phyloP scores from a whole-genome alignment of 2,329 filamentous ascomycete species.

The Tolypocladium album region DNA sequence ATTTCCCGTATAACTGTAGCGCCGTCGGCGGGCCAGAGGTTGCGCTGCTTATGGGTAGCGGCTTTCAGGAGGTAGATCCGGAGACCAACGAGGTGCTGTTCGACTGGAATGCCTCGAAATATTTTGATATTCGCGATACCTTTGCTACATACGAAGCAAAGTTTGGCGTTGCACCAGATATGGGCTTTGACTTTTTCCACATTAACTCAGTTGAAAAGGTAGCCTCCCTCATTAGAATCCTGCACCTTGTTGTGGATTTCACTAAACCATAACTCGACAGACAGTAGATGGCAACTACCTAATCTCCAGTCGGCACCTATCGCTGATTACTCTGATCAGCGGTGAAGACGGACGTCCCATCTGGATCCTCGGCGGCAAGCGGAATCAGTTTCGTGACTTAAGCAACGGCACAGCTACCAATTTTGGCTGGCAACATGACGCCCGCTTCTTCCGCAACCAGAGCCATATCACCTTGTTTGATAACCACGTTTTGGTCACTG shows the following conservation, averaged over 20 bases:
- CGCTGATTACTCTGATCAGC: neutral
- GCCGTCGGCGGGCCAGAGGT: conserved; percentile 18
- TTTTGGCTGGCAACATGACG: conserved; percentile 29
- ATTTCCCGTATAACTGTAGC: conserved; percentile 17
- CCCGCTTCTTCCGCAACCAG: conserved; percentile 17
- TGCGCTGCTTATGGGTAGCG: conserved; percentile 20
- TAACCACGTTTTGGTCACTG: conserved; percentile 23
- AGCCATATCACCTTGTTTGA: conserved; percentile 25
- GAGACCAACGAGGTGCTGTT: conserved; percentile 25
- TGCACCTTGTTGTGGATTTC: neutral
- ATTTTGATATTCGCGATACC: conserved; percentile 15
- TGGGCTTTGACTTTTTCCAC: conserved; percentile 26
- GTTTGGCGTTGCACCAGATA: conserved; percentile 17
- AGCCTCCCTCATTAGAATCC: conserved; percentile 7
- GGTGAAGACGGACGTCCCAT: conserved; percentile 4
- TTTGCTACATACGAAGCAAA: conserved; percentile 14
- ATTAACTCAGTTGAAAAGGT: conserved; percentile 25
- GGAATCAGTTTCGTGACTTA: conserved; percentile 23
- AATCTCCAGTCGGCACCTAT: neutral
- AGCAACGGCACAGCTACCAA: conserved; percentile 21
- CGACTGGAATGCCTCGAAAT: conserved; percentile 23
- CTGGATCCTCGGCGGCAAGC: conserved; percentile 24
- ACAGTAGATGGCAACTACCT: neutral
- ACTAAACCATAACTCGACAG: neutral
- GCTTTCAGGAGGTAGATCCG: conserved; percentile 27